A percentile compares a stretch with the other conserved stretches of the same genome.
phyloP scores from a whole-genome alignment of 176 grass and related monocot genomes.

The bread wheat (Triticum aestivum) region DNA sequence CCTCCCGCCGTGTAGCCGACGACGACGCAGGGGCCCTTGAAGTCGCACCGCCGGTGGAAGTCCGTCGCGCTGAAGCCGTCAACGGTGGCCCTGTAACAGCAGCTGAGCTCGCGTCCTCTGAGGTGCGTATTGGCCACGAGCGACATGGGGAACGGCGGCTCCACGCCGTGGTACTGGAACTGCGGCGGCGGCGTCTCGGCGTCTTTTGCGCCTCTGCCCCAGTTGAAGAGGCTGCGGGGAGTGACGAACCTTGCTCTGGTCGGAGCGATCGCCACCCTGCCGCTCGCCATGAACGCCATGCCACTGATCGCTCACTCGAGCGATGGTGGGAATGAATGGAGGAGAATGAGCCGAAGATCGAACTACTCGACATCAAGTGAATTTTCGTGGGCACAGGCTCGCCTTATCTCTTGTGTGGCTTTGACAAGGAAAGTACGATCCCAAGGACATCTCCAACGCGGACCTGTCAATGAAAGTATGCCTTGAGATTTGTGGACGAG shows the following conservation, averaged over 20 bases:
- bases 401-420: constrained; percentile 14
- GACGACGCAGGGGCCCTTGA: constrained; percentile 91
- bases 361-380: neutral
- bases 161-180: constrained; percentile 62
- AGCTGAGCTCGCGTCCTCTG: constrained; percentile 70
- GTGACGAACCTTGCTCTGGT: constrained; percentile 38
- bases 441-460: too few relatives aligned
- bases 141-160: constrained; percentile 59
- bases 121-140: constrained; percentile 72
- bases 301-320: neutral
- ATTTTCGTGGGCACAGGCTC: neutral
- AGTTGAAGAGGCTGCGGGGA: constrained; percentile 64
- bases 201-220: constrained; percentile 48
- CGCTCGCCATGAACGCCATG: constrained; percentile 27
- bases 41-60: constrained; percentile 77
- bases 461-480: too few relatives aligned
- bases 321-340: neutral
- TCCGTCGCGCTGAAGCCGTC: constrained; percentile 75
- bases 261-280: neutral
- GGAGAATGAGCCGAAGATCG: neutral
- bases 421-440: neutral
- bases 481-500: too few relatives aligned
- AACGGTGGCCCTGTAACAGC: constrained; percentile 75
- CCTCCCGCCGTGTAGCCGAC: constrained; percentile 42
- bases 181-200: constrained; percentile 13